phyloP scores from a whole-genome alignment of 2,329 filamentous ascomycete genomes.

The Colletotrichum sp. region DNA sequence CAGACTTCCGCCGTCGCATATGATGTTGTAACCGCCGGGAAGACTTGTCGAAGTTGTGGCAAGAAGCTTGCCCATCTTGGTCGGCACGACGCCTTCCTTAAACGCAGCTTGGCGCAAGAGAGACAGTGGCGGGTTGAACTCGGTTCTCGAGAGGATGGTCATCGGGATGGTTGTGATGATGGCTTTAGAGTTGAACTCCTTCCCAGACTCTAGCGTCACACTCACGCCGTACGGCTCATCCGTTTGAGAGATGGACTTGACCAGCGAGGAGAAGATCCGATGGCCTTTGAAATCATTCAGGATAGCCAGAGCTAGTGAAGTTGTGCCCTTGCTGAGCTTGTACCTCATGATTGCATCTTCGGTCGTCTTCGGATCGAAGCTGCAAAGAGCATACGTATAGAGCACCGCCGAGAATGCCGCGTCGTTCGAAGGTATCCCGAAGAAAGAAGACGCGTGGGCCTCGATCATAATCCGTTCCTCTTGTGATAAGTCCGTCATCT shows the following conservation, averaged over 20 bases:
- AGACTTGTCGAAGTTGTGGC: not conserved
- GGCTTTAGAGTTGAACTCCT: not conserved
- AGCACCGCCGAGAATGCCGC: not conserved
- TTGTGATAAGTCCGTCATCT: not conserved
- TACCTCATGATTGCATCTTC: not conserved
- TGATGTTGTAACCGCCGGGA: not conserved
- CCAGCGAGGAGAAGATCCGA: not conserved
- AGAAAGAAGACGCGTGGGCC: not conserved
- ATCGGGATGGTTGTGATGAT: not conserved
- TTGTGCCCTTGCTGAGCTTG: not conserved
- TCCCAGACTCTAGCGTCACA: not conserved
- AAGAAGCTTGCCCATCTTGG: not conserved
- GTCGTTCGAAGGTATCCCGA: not conserved
- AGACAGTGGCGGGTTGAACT: not conserved
- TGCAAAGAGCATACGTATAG: not conserved
- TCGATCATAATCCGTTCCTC: not conserved
- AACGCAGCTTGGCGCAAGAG: not conserved
- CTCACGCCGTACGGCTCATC: not conserved
- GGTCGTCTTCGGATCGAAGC: not conserved
- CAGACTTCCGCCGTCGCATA: not conserved
- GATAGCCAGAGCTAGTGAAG: not conserved
- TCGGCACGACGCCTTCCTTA: not conserved
- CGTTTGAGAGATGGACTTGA: not conserved
- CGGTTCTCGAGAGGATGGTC: not conserved
- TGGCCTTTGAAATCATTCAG: not conserved